phyloP scores from a whole-genome alignment of 176 grass and related monocot genomes.

The Panicum miliaceum region DNA sequence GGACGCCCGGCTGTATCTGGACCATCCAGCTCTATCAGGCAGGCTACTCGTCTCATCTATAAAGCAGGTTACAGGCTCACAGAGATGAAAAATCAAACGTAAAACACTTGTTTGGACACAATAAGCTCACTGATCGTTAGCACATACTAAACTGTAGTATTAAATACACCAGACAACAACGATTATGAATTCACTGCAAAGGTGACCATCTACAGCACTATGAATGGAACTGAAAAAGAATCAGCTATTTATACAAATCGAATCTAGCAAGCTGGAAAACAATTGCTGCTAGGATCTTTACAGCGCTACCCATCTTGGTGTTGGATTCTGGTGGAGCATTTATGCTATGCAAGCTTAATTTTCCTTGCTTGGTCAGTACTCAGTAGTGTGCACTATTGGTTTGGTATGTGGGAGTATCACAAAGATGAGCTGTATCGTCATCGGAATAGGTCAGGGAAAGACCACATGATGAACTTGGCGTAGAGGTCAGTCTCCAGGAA shows the following conservation, averaged over 20 bases:
- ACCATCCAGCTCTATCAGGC: neutral
- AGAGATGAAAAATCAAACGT: constrained; percentile 13
- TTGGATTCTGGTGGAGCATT: constrained; percentile 27
- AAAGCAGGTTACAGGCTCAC: neutral
- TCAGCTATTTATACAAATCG: constrained; percentile 55
- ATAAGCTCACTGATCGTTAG: constrained; percentile 31
- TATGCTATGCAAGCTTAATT: constrained; percentile 27
- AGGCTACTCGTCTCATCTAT: neutral
- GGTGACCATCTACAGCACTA: constrained; percentile 51
- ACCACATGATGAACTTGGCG: constrained; percentile 97
- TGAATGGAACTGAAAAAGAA: constrained; percentile 47
- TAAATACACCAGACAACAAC: constrained; percentile 43
- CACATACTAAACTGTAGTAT: constrained; percentile 41
- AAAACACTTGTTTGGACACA: constrained; percentile 36
- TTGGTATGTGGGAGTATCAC: neutral
- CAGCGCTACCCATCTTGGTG: constrained; percentile 35
- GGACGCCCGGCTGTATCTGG: neutral
- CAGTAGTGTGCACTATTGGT: constrained; percentile 39
- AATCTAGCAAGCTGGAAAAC: constrained; percentile 48
- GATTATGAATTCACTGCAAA: constrained; percentile 46
- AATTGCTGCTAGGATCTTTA: constrained; percentile 52
- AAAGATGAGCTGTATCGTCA: constrained; percentile 35
- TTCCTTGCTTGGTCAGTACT: constrained; percentile 50
- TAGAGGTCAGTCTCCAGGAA: constrained; percentile 88
- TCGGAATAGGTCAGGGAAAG: constrained; percentile 81